These are phyloP conservation scores for Cubamyces lactineus DNA, from an alignment of 768 basidiomycete genomes.

Conservation along the genomic window DNA sequence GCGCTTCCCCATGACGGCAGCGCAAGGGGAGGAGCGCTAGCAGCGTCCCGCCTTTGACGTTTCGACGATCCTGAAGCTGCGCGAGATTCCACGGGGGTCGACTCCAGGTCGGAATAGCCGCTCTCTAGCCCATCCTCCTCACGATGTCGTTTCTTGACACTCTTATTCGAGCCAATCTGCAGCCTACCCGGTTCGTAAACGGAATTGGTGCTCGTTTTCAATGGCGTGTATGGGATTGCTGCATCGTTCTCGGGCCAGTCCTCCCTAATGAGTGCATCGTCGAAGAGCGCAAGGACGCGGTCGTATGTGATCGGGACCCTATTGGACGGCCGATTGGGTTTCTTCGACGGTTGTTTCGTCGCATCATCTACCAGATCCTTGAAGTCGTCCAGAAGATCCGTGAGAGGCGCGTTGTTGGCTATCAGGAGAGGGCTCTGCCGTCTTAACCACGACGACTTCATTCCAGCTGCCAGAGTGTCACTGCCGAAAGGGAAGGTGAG, in stretches of 20 bases:
- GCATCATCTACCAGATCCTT: not conserved
- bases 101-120: not conserved
- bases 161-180: not conserved
- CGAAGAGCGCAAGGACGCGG: not conserved
- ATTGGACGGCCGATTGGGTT: not conserved
- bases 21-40: too few relatives aligned
- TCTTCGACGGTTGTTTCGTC: not conserved
- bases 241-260: constrained; percentile 3
- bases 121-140: not conserved
- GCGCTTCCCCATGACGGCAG: too few relatives aligned
- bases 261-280: not conserved
- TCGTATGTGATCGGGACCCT: not conserved
- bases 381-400: not conserved
- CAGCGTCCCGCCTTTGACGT: too few relatives aligned
- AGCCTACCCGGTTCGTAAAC: not conserved
- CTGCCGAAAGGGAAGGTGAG: not conserved
- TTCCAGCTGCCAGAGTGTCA: not conserved
- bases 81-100: too few relatives aligned
- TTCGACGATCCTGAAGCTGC: too few relatives aligned
- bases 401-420: not conserved
- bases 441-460: not conserved
- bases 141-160: not conserved
- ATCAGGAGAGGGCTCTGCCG: not conserved
- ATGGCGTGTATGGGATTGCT: constrained; percentile 1
- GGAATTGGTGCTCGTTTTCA: not conserved